A percentile compares a stretch with the other conserved stretches of the same genome.
These are phyloP conservation scores for Lepiota brunneoincarnata DNA, from an alignment of 768 basidiomycete genomes.

Conservation along the genomic window DNA sequence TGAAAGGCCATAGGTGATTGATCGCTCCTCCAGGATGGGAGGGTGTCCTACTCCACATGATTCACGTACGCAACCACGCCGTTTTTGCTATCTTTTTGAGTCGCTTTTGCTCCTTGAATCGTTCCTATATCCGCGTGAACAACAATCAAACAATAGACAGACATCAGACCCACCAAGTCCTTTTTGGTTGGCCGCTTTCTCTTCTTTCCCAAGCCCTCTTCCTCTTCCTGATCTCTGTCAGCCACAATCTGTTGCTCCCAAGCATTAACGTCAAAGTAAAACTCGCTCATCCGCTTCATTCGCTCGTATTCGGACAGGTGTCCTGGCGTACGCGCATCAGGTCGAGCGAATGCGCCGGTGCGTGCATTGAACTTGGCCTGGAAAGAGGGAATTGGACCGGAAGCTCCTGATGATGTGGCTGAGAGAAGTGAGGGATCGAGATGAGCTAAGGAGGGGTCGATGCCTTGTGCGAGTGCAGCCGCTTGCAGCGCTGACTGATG, in stretches of 20 bases:
- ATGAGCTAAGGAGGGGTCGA: conserved; percentile 78
- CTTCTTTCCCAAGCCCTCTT: conserved; percentile 57
- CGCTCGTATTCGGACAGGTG: conserved; percentile 82
- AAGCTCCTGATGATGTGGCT: conserved; percentile 26
- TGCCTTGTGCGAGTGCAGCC: conserved; percentile 74
- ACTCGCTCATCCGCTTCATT: conserved; percentile 81
- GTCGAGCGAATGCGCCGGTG: conserved; percentile 70
- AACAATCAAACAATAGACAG: neutral
- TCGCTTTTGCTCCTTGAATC: conserved; percentile 80
- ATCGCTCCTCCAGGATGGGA: neutral
- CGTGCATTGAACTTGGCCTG: conserved; percentile 80
- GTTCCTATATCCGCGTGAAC: conserved; percentile 54
- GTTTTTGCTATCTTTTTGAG: conserved; percentile 86
- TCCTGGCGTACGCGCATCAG: conserved; percentile 66
- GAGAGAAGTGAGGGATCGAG: conserved; percentile 70
- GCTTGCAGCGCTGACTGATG: conserved; percentile 56
- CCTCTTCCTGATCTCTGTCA: conserved; percentile 41
- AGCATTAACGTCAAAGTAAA: conserved; percentile 80
- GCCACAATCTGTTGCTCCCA: conserved; percentile 74
- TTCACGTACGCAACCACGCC: conserved; percentile 76
- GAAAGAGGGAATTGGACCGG: conserved; percentile 39
- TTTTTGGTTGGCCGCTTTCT: conserved; percentile 79
- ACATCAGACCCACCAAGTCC: conserved; percentile 60
- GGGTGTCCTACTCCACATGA: neutral
- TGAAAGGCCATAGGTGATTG: too few relatives aligned